phyloP scores from a whole-genome alignment of 495 filamentous ascomycete genomes.

The Neurospora africana region DNA sequence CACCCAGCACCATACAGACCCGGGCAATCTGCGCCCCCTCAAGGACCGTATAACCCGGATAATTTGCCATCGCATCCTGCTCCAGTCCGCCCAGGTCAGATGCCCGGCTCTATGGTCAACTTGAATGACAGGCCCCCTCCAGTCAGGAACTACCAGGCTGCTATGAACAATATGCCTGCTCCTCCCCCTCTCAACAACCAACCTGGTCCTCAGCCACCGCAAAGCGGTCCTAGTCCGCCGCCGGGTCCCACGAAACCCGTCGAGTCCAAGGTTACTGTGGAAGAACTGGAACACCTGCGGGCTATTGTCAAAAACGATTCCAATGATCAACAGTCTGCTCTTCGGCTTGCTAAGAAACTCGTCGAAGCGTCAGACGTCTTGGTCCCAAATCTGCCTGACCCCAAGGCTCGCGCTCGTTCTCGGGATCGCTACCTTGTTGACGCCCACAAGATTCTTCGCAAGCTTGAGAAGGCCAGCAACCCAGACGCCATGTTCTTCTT shows the following conservation, averaged over 20 bases:
- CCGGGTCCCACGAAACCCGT: slow-evolving; percentile 16
- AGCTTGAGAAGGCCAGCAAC: slow-evolving; percentile 54
- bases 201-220: slow-evolving; percentile 1
- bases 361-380: slow-evolving; percentile 76
- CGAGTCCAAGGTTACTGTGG: slow-evolving; percentile 55
- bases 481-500: slow-evolving; percentile 89
- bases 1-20: slow-evolving; percentile 24
- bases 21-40: slow-evolving; percentile 18
- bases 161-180: slow-evolving; percentile 11
- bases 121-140: slow-evolving; percentile 52
- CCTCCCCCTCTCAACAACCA: not conserved
- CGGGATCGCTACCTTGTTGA: slow-evolving; percentile 78
- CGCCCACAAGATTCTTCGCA: slow-evolving; percentile 83
- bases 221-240: slow-evolving; percentile 21
- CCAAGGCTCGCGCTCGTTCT: slow-evolving; percentile 60
- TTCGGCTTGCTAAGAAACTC: slow-evolving; percentile 71
- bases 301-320: slow-evolving; percentile 57
- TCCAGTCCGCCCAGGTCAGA: slow-evolving; percentile 69
- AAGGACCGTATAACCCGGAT: slow-evolving; percentile 32
- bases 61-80: slow-evolving; percentile 67
- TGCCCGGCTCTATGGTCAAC: slow-evolving; percentile 44
- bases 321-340: slow-evolving; percentile 55
- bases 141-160: slow-evolving; percentile 57
- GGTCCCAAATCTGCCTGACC: slow-evolving; percentile 61
- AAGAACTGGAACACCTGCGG: slow-evolving; percentile 68